These are phyloP conservation scores for Termitomyces sp. DNA, from an alignment of 768 basidiomycete species.

Conservation along the genomic window DNA sequence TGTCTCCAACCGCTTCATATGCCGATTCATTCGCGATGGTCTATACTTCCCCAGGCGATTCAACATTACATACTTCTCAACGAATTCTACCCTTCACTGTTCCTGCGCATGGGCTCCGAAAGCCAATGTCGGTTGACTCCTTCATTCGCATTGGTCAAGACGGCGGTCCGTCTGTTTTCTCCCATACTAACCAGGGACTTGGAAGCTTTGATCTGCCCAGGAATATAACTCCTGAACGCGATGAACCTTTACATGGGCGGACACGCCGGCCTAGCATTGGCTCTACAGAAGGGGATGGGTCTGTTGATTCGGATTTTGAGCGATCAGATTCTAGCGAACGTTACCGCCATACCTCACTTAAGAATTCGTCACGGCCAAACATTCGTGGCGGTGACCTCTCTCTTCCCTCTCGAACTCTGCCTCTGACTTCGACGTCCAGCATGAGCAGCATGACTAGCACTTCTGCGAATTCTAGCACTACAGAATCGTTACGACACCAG, in stretches of 20 bases:
- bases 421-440: slow-evolving; percentile 31
- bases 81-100: slow-evolving; percentile 21
- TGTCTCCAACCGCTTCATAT: slow-evolving; percentile 26
- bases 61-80: slow-evolving; percentile 17
- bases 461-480: slow-evolving; percentile 28
- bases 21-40: slow-evolving; percentile 40
- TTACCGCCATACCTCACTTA: slow-evolving; percentile 42
- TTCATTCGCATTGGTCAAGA: slow-evolving; percentile 47
- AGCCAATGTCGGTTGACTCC: slow-evolving; percentile 76
- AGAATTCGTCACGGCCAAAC: slow-evolving; percentile 35
- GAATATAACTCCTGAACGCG: slow-evolving; percentile 16
- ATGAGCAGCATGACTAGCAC: slow-evolving; percentile 30
- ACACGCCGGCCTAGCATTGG: slow-evolving; percentile 53
- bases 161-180: slow-evolving; percentile 21
- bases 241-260: slow-evolving; percentile 30
- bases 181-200: slow-evolving; percentile 32
- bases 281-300: slow-evolving; percentile 36
- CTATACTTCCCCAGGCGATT: slow-evolving; percentile 28
- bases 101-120: slow-evolving; percentile 46
- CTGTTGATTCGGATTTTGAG: slow-evolving; percentile 50
- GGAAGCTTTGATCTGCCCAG: slow-evolving; percentile 25
- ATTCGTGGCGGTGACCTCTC: slow-evolving; percentile 56
- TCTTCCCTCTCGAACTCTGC: slow-evolving; percentile 51
- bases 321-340: slow-evolving; percentile 42
- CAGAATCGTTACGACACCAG: slow-evolving; percentile 31